phyloP scores from a whole-genome alignment of 371 early-diverging fungal genomes.

The Mucor mucedo region DNA sequence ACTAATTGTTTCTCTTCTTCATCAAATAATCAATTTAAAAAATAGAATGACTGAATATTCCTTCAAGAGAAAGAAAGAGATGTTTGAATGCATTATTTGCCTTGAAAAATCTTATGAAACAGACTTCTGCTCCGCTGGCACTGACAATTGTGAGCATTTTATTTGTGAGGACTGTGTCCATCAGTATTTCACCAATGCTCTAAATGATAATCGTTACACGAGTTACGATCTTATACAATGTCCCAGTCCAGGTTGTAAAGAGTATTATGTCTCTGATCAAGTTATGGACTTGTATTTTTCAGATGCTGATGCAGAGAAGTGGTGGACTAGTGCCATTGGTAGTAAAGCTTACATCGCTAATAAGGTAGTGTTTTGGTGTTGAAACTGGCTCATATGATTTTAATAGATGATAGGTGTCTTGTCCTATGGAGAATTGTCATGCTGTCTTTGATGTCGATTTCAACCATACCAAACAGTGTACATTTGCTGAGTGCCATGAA shows the following conservation, averaged over 20 bases:
- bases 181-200: conserved; percentile 6
- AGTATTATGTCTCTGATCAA: neutral
- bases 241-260: conserved; percentile 12
- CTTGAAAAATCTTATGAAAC: no score
- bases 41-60: no score
- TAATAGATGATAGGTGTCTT: conserved; percentile 12
- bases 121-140: neutral
- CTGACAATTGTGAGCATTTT: conserved; percentile 6
- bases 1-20: no score
- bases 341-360: conserved; percentile 11
- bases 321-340: conserved; percentile 18
- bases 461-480: conserved; percentile 9
- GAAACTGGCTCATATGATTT: neutral
- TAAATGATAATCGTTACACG: neutral
- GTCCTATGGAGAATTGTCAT: conserved; percentile 18
- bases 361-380: conserved; percentile 7
- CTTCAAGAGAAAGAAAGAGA: no score
- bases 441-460: conserved; percentile 23
- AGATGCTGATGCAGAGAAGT: neutral
- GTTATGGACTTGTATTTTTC: neutral
- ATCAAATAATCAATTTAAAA: no score
- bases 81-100: no score
- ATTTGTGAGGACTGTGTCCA: conserved; percentile 13
- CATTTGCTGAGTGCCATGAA: conserved; percentile 25
- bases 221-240: conserved; percentile 16